phyloP scores from a whole-genome alignment of 495 filamentous ascomycete species.

The Penicillium ochrochloron region DNA sequence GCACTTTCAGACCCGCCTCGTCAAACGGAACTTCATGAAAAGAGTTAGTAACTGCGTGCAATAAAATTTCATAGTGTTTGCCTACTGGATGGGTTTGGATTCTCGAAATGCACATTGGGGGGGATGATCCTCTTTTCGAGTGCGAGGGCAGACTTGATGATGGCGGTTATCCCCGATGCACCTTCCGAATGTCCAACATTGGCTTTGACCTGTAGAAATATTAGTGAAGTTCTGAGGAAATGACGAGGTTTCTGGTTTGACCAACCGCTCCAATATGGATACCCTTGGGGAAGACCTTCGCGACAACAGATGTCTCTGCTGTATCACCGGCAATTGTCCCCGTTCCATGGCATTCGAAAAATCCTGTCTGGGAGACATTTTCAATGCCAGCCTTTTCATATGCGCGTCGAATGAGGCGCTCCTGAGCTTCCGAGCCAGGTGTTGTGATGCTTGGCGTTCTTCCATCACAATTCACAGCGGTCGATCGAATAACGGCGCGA shows the following conservation, averaged over 20 bases:
- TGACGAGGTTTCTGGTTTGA: not conserved
- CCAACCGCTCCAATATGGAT: conserved; percentile 30
- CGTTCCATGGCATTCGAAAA: conserved; percentile 58
- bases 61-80: not conserved
- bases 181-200: conserved; percentile 86
- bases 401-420: conserved; percentile 12
- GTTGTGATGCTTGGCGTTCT: conserved; percentile 16
- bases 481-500: conserved; percentile 47
- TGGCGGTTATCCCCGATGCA: conserved; percentile 73
- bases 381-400: conserved; percentile 19
- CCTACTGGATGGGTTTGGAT: conserved; percentile 33
- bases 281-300: conserved; percentile 23
- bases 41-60: not conserved
- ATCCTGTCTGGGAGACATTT: conserved; percentile 32
- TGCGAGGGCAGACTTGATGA: conserved; percentile 79
- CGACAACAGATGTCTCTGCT: conserved; percentile 30
- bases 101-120: conserved; percentile 37
- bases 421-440: conserved; percentile 17
- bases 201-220: conserved; percentile 58
- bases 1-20: conserved; percentile 29
- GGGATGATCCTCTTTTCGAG: conserved; percentile 42
- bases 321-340: conserved; percentile 49
- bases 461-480: conserved; percentile 43
- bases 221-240: not conserved
- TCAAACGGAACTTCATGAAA: conserved; percentile 34